These are phyloP conservation scores for Suillus decipiens DNA, from an alignment of 768 basidiomycete genomes.

Conservation along the genomic window DNA sequence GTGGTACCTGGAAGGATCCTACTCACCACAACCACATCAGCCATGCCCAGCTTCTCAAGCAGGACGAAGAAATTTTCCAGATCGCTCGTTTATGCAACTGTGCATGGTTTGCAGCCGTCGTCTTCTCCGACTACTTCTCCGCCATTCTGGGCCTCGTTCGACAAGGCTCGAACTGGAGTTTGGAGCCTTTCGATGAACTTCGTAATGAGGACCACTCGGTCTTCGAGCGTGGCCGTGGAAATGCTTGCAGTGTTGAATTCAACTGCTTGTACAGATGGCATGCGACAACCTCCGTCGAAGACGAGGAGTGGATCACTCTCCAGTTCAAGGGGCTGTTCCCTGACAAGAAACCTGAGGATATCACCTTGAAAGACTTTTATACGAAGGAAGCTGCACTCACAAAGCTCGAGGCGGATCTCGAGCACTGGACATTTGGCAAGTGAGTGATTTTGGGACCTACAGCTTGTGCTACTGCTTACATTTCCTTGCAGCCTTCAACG, in stretches of 20 bases:
- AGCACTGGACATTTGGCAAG: constrained; percentile 70
- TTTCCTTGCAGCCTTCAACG: constrained; percentile 52
- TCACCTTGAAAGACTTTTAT: constrained; percentile 55
- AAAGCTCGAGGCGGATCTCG: constrained; percentile 44
- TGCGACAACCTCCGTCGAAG: constrained; percentile 70
- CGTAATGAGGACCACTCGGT: constrained; percentile 59
- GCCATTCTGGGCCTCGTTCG: constrained; percentile 78
- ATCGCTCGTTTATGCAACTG: constrained; percentile 77
- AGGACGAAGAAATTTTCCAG: constrained; percentile 85
- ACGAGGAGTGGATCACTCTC: constrained; percentile 66
- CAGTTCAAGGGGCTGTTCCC: constrained; percentile 57
- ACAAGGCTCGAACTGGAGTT: constrained; percentile 73
- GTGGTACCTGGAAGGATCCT: constrained; percentile 62
- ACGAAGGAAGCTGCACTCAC: constrained; percentile 41
- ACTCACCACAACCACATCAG: constrained; percentile 37
- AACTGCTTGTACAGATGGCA: constrained; percentile 88
- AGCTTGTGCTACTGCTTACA: constrained; percentile 6
- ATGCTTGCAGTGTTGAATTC: constrained; percentile 86
- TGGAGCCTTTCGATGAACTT: constrained; percentile 77
- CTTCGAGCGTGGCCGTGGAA: constrained; percentile 80
- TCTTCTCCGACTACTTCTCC: constrained; percentile 86
- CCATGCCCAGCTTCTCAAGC: constrained; percentile 41
- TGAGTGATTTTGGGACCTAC: constrained; percentile 29
- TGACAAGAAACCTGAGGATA: constrained; percentile 48
- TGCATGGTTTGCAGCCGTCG: constrained; percentile 74